Base-by-base conservation (phyloP, 257 asterid species). In the Nicotiana knightiana region DNA sequence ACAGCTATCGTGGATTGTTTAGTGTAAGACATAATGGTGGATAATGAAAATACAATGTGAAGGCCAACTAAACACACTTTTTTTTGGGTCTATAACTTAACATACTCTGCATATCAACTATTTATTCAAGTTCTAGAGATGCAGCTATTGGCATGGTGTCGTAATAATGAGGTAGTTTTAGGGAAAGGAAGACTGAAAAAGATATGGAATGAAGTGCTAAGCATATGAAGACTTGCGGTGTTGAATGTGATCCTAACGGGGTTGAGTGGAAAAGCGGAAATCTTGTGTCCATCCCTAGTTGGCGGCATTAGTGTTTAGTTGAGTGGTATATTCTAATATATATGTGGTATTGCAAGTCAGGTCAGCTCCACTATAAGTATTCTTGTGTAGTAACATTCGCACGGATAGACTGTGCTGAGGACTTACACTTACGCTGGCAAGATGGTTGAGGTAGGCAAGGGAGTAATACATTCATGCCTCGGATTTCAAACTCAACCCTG, bases 41-140 rank as follows among this genome's bases (percentile, higher is more conserved):
- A 70, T 70, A n/a, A 43, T 70, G 77, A 70, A 70, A 43, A 70
- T 21, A 12, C 58, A n/a, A n/a, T n/a, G 46, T 70, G 77, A 70
- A 70, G 58, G 24, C n/a, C 24, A 43, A 70, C 58, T 53, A 10
- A 12, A 13, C 57, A 12, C 18, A 53, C 48, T 53, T 12, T 13
- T 51, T 51, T 10, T 53, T 1, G 57, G 17, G 57, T 53, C 17
- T 8, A 43, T 43, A 9, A 70, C 57, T 68, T 43, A 12, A 57
- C 58, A 43, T 35, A 46, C 48, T 21, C 21, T 33, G 79, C 37
- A 13, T 73, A 3, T 26, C 8, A 48, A 73, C 79, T 13, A 48
- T 73, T 24, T 26, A 73, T 73, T 73, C 79, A 48, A 73, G 79
- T 73, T 26, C 3, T 48, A 46, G 62, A 48, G 13, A 32, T 24